Base-by-base conservation (phyloP, 2,329 filamentous ascomycete species). In the Claviceps monticola region DNA sequence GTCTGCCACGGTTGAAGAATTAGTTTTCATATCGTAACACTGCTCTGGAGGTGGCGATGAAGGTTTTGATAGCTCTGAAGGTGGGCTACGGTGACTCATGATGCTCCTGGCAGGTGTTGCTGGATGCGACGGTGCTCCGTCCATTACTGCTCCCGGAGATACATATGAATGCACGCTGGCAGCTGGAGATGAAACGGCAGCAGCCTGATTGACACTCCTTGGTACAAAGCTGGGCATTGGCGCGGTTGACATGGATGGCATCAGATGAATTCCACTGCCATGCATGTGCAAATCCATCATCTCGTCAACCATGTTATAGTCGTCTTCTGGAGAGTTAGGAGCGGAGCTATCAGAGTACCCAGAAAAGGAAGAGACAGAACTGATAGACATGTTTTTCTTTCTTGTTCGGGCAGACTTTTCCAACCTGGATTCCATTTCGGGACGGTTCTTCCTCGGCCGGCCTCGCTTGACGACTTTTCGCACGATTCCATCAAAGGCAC, bases 401-500 rank as follows among this genome's bases (percentile, higher is more conserved):
- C 78, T 69, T 0, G 76, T 80, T 47, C 62, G 60, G 1, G 73
- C 64, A n/a, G 76, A 72, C 66, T 83, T 83, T 2, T 79, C 74
- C 50, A 74, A 64, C 8, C 79, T 73, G 48, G 76, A 67, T 4
- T 78, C 75, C 61, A 76, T 67, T 46, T 80, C 77, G 0, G 79
- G 79, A 6, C 79, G 61, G 56, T 75, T 71, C 71, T 84, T 84
- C 56, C 79, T 74, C 5, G 81, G 81, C 17, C 81, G 71, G 8
- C 81, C 81, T n/a, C 78, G 73, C 69, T 81, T 81, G 44, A 77
- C 78, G 6, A 74, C 70, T 62, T 80, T 80, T 48, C 77, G 71
- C 6, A 79, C 76, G 14, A 79, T 71, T 41, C 90, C 90, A 56
- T 95, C 88, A 60, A 97, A 94, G 5, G 89, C 91, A 52, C 93